Evolutionary conservation across 2,329 filamentous ascomycete species (phyloP), one percentile per base, ranked within the genome.

Genomic region (Aureobasidium sp.): DNA sequence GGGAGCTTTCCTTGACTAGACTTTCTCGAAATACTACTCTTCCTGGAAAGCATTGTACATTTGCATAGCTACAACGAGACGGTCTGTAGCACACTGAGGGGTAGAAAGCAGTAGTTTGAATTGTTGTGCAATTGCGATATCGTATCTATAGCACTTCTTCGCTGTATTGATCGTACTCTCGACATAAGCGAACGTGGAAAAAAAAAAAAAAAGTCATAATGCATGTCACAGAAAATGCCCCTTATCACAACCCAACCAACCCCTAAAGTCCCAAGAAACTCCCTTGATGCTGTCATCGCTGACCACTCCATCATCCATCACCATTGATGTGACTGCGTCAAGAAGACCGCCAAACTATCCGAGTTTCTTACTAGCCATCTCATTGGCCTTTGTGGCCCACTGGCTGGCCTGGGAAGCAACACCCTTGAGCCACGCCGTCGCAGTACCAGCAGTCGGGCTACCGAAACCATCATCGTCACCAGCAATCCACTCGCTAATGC

Each of bases 391-490:
- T 27, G 9, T 19, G 27, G 45, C 45, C 45, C 27, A 33, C 6
- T 55, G 37, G 27, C 51, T 76, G 21, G 74, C 75, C 51, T 63
- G 69, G 40, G 67, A 68, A 60, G 74, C 69, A 75, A 76, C 79
- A 8, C 70, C 70, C 65, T 74, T 78, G 1, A 77, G 74, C 66
- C 75, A 66, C 66, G 71, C 64, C 21, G 65, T 74, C 37, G 70
- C 71, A 51, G 45, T 69, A 60, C 65, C 65, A 61, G 71, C 64
- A 71, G 74, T 75, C 35, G 69, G 74, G 2, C 72, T 70, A 4
- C 65, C 71, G 11, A 70, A 70, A 45, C 69, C 42, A 68, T 69
- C 64, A 11, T 59, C 62, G 62, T 31, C 33, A n/a, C 57, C 62
- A 23, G 38, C 17, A 17, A 62, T 43, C 25, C 58, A 51, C 13